A percentile compares a stretch with the other conserved stretches of the same genome.
These are phyloP conservation scores for Aspergillus hiratsukae DNA, from an alignment of 2,329 filamentous ascomycete species.

Conservation along the genomic window DNA sequence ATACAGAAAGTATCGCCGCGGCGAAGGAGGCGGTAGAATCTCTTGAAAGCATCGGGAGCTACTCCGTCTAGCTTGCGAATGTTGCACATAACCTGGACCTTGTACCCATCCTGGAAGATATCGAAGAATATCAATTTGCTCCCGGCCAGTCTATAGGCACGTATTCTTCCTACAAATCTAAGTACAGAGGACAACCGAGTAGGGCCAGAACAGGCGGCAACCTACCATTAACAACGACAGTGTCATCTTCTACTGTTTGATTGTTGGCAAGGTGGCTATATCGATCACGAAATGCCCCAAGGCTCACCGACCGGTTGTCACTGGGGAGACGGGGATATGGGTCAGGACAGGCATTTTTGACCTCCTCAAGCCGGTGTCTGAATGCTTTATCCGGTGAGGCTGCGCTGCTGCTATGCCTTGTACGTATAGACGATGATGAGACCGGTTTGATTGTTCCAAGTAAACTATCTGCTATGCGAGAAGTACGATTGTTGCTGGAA, in stretches of 20 bases:
- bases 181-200: conserved; percentile 27
- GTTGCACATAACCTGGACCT: conserved; percentile 73
- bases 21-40: conserved; percentile 62
- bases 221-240: conserved; percentile 43
- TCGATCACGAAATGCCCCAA: conserved; percentile 33
- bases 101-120: conserved; percentile 66
- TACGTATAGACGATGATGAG: conserved; percentile 9
- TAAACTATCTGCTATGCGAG: conserved; percentile 2
- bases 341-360: conserved; percentile 30
- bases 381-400: conserved; percentile 32
- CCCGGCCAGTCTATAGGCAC: conserved; percentile 65
- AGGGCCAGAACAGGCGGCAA: conserved; percentile 17
- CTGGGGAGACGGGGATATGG: conserved; percentile 37
- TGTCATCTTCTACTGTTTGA: conserved; percentile 37
- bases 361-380: conserved; percentile 34
- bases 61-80: conserved; percentile 44
- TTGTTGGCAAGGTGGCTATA: conserved; percentile 35
- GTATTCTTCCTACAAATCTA: conserved; percentile 64
- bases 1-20: conserved; percentile 81
- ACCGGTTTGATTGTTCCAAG: conserved; percentile 5
- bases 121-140: conserved; percentile 82
- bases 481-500: conserved; percentile 3
- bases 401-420: conserved; percentile 22
- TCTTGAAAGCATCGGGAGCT: conserved; percentile 48
- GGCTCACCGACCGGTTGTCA: conserved; percentile 28